Evolutionary conservation across 108 stramenopile species (phyloP), one percentile per base, ranked within the genome.

Genomic region (Skeletonema tropicum): DNA sequence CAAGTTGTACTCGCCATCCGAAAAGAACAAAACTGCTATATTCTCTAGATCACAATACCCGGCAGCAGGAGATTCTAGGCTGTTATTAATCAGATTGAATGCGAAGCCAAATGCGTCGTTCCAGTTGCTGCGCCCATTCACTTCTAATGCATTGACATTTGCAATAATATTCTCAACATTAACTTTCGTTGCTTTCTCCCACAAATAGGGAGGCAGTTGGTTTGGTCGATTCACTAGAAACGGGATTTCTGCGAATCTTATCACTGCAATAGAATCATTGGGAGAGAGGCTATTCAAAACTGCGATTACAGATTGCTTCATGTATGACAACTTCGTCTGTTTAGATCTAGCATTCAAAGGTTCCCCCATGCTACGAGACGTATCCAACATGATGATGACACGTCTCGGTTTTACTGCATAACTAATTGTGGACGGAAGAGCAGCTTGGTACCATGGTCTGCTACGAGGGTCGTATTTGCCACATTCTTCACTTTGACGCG

Each of bases 391-490:
- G 14, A 82, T 66, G 25, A 82, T 70, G n/a, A 82, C 75, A 64
- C 72, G 66, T 14, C 75, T 67, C 17, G 81, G 75, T 63, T 70
- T 70, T 15, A 57, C 69, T 58, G 33, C 32, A 31, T 66, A 71
- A 3, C 73, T 69, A 68, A 80, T 74, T 2, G 73, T 74, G 0
- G 66, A 64, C 9, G 81, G 75, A 9, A 75, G 71, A 15, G 76
- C 75, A 25, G 86, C 86, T 38, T 86, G 76, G 66, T 94, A 91
- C 92, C 92, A 93, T 1, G 92, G 89, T 36, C 90, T 77, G 5
- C 41, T 49, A 15, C 83, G 79, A 5, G 85, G 86, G 68, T 91
- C 90, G 39, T 85, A 91, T 23, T n/a, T 46, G 10, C 86, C 84
- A 60, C 87, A 90, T 33, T 64, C 49, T 25, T 66, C 46, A 14